Conservation (phyloP, 2,329 filamentous ascomycete genomes). For the Xylariales sp. region DNA sequence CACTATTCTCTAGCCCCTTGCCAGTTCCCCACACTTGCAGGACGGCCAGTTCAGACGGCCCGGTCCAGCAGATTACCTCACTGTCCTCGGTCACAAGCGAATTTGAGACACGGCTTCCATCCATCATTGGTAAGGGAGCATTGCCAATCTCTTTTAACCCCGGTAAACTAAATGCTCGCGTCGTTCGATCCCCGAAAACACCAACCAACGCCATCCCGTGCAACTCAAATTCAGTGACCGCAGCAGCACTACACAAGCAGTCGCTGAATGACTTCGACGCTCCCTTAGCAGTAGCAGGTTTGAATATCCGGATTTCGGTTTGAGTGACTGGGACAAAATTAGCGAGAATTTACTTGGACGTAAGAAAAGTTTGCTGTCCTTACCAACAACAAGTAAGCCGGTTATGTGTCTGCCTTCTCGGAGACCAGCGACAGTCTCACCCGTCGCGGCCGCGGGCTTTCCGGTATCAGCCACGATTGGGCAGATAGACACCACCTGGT, state of each 20-base stretch:
- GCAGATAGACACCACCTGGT: slow-evolving; percentile 77
- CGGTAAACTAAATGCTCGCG: slow-evolving; percentile 87
- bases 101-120: slow-evolving; percentile 76
- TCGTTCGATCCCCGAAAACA: slow-evolving; percentile 84
- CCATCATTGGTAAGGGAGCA: slow-evolving; percentile 74
- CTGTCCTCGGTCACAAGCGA: slow-evolving; percentile 80
- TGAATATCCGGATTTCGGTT: slow-evolving; percentile 88
- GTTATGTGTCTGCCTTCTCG: slow-evolving; percentile 79
- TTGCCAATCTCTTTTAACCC: slow-evolving; percentile 85
- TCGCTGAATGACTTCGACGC: slow-evolving; percentile 91
- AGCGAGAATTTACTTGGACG: not conserved
- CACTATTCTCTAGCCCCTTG: slow-evolving; percentile 67
- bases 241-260: slow-evolving; percentile 82
- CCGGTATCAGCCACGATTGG: slow-evolving; percentile 86
- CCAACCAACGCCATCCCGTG: slow-evolving; percentile 83
- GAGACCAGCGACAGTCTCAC: slow-evolving; percentile 78
- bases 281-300: slow-evolving; percentile 86
- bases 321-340: slow-evolving; percentile 62
- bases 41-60: slow-evolving; percentile 85
- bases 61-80: slow-evolving; percentile 87
- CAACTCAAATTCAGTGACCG: slow-evolving; percentile 78
- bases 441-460: slow-evolving; percentile 79
- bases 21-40: slow-evolving; percentile 88
- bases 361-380: slow-evolving; percentile 43
- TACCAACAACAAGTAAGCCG: slow-evolving; percentile 81